A percentile compares a stretch with the other conserved stretches of the same genome.
phyloP scores from a whole-genome alignment of 169 alveolate genomes.

The Eimeria acervulina region DNA sequence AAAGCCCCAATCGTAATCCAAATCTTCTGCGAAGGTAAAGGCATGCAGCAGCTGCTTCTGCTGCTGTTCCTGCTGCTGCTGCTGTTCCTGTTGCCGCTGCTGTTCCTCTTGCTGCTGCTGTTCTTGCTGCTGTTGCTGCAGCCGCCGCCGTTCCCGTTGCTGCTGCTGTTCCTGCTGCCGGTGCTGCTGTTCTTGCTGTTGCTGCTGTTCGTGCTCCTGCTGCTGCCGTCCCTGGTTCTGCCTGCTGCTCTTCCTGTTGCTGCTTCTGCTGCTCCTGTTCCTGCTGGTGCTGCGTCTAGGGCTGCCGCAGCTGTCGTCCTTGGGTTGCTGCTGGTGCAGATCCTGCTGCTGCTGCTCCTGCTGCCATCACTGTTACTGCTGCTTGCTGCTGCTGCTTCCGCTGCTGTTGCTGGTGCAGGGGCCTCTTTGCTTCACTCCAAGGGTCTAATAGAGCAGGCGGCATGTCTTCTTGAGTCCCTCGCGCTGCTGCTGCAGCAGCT shows the following conservation, averaged over 20 bases:
- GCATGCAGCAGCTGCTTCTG: neutral
- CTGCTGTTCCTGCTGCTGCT: slow-evolving; percentile 16
- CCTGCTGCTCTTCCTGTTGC: neutral
- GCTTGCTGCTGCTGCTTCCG: neutral
- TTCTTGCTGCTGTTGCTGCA: neutral
- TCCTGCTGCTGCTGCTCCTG: neutral
- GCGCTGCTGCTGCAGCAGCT: slow-evolving; percentile 48
- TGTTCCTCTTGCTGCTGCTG: neutral
- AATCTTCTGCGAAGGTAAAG: slow-evolving; percentile 1
- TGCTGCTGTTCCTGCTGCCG: neutral
- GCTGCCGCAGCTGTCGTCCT: neutral
- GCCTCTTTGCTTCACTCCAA: neutral
- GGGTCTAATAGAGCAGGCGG: neutral
- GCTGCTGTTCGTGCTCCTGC: neutral
- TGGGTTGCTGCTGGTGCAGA: neutral
- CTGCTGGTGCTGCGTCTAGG: neutral
- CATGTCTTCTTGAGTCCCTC: slow-evolving; percentile 10
- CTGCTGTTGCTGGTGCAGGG: slow-evolving; percentile 37
- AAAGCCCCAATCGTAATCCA: slow-evolving; percentile 30
- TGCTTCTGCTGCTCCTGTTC: neutral
- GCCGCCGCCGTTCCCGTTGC: neutral
- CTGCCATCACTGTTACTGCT: neutral
- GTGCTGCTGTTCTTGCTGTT: neutral
- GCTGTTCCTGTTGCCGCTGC: neutral
- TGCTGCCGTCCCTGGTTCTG: neutral